These are phyloP conservation scores for Ettlia oleoabundans DNA, from an alignment of 139 green algal species.

Conservation along the genomic window DNA sequence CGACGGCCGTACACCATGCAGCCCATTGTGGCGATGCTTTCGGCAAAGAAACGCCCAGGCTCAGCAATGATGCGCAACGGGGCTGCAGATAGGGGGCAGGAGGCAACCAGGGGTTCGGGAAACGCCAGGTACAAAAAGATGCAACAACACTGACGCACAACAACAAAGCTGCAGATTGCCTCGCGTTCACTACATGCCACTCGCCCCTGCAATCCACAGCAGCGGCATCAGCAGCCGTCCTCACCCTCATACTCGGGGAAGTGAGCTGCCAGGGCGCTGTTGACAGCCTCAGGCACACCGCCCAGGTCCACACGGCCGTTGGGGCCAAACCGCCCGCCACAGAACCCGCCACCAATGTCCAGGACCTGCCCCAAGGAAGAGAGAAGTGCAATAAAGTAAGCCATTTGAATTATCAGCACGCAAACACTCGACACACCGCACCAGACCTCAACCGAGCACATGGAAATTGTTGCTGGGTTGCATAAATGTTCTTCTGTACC, in stretches of 20 bases:
- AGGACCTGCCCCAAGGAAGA: too few relatives aligned
- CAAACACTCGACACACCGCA: too few relatives aligned
- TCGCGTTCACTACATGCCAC: too few relatives aligned
- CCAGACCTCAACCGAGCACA: too few relatives aligned
- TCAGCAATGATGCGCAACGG: slow-evolving; percentile 87
- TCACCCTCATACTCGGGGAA: slow-evolving; percentile 71
- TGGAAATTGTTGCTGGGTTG: too few relatives aligned
- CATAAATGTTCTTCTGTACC: too few relatives aligned
- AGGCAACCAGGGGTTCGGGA: neutral
- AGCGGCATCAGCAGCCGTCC: neutral
- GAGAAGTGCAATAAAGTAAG: too few relatives aligned
- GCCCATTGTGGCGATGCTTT: slow-evolving; percentile 84
- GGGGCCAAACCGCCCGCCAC: slow-evolving; percentile 47
- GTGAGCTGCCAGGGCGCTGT: slow-evolving; percentile 78
- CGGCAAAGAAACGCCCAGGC: slow-evolving; percentile 96
- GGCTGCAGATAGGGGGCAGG: neutral
- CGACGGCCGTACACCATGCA: slow-evolving; percentile 86
- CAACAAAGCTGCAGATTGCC: too few relatives aligned
- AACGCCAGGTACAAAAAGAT: neutral
- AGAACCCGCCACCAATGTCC: slow-evolving; percentile 97
- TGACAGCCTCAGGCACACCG: slow-evolving; percentile 82
- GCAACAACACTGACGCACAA: too few relatives aligned
- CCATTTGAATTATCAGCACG: neutral
- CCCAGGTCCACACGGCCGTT: slow-evolving; percentile 53
- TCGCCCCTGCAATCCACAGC: too few relatives aligned